These are phyloP conservation scores for Fusarium palustre DNA, from an alignment of 2,329 filamentous ascomycete species.

Conservation along the genomic window DNA sequence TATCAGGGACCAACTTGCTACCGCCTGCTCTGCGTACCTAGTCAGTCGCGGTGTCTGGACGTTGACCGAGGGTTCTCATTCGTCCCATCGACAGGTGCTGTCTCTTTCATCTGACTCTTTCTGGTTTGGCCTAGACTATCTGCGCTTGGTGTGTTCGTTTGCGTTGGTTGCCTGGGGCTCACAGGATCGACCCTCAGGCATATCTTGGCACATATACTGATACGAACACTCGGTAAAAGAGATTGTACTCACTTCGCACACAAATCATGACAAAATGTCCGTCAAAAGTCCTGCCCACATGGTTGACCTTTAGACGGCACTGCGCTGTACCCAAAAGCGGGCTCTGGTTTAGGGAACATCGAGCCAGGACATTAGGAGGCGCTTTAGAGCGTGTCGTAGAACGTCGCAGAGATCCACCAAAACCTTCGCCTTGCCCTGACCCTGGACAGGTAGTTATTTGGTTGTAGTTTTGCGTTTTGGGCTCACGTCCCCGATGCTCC, in stretches of 20 bases:
- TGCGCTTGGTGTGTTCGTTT: conserved; percentile 22
- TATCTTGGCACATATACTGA: conserved; percentile 22
- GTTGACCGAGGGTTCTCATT: not conserved
- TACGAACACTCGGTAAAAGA: not conserved
- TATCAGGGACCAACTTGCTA: conserved; percentile 13
- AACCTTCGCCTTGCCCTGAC: conserved; percentile 20
- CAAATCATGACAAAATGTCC: conserved; percentile 17
- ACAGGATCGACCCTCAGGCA: conserved; percentile 34
- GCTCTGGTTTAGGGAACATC: conserved; percentile 10
- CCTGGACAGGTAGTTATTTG: conserved; percentile 6
- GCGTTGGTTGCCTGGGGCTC: conserved; percentile 22
- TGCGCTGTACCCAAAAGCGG: conserved; percentile 11
- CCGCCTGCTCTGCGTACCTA: not conserved
- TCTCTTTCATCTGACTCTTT: conserved; percentile 8
- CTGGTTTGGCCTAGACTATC: conserved; percentile 7
- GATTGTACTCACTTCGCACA: conserved; percentile 1
- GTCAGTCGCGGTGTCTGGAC: conserved; percentile 4
- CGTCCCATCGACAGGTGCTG: conserved; percentile 1
- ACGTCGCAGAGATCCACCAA: conserved; percentile 31
- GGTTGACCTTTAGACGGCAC: conserved; percentile 16
- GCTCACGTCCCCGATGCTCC: conserved; percentile 26
- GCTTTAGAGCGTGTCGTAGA: conserved; percentile 17
- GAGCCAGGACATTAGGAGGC: not conserved
- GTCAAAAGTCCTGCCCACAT: conserved; percentile 18
- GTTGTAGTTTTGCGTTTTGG: conserved; percentile 8